A percentile compares a stretch with the other conserved stretches of the same genome.
These are phyloP conservation scores for Solanum hybrid DNA, from an alignment of 305 asterid genomes.

Conservation along the genomic window DNA sequence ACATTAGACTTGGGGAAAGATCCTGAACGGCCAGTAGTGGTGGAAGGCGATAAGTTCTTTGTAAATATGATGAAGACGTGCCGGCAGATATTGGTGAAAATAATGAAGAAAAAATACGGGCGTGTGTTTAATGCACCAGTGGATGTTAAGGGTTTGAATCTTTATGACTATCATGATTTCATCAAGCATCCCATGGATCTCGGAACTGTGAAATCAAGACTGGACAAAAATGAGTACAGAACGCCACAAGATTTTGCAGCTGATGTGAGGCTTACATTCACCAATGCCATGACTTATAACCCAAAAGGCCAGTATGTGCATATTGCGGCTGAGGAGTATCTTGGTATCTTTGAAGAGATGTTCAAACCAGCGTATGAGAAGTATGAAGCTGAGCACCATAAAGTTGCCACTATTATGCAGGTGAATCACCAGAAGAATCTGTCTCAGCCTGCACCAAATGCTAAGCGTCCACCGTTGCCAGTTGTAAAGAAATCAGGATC, in stretches of 20 bases:
- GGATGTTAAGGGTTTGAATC: slow-evolving; percentile 42
- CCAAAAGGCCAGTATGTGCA: slow-evolving; percentile 52
- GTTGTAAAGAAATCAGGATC: neutral
- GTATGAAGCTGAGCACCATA: neutral
- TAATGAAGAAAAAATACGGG: slow-evolving; percentile 46
- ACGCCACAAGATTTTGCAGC: slow-evolving; percentile 56
- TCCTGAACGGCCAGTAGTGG: neutral
- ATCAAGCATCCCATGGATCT: slow-evolving; percentile 92
- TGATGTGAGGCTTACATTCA: slow-evolving; percentile 83
- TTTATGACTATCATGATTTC: slow-evolving; percentile 55
- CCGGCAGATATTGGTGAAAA: slow-evolving; percentile 31
- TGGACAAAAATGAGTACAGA: slow-evolving; percentile 39
- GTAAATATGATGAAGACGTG: slow-evolving; percentile 33
- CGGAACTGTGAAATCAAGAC: slow-evolving; percentile 57
- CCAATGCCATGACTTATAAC: slow-evolving; percentile 73
- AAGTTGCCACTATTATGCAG: neutral
- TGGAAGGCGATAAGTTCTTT: slow-evolving; percentile 2
- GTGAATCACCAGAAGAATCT: neutral
- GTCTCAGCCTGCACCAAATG: slow-evolving; percentile 1
- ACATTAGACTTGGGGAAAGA: neutral
- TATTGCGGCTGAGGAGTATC: slow-evolving; percentile 40
- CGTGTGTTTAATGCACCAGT: slow-evolving; percentile 66
- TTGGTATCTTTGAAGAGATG: slow-evolving; percentile 45
- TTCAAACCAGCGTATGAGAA: slow-evolving; percentile 30
- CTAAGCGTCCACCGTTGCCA: neutral